phyloP scores from a whole-genome alignment of 331 rosid species.

The Acacia concinna region DNA sequence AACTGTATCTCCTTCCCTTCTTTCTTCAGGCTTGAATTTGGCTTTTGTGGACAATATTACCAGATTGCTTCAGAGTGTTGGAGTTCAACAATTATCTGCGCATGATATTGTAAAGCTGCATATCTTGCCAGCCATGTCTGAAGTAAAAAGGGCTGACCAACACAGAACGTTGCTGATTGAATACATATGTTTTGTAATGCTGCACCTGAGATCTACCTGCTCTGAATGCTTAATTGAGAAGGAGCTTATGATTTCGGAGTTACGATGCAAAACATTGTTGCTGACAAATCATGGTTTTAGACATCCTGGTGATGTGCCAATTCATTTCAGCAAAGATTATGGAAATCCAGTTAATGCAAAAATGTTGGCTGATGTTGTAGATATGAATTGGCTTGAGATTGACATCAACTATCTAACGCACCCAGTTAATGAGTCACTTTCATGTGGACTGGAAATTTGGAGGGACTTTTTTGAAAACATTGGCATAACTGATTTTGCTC shows the following conservation, averaged over 20 bases:
- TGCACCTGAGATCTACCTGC: slow-evolving; percentile 75
- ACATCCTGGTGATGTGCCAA: slow-evolving; percentile 62
- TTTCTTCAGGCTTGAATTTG: slow-evolving; percentile 46
- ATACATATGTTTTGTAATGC: slow-evolving; percentile 81
- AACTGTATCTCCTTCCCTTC: slow-evolving; percentile 66
- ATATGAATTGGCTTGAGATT: slow-evolving; percentile 78
- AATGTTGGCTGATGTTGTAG: slow-evolving; percentile 57
- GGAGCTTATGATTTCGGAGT: slow-evolving; percentile 65
- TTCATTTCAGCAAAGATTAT: slow-evolving; percentile 76
- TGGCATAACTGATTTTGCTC: slow-evolving; percentile 77
- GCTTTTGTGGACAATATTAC: slow-evolving; percentile 50
- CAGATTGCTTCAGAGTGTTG: slow-evolving; percentile 65
- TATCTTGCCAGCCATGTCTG: slow-evolving; percentile 72
- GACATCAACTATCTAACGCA: slow-evolving; percentile 69
- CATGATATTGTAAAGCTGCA: slow-evolving; percentile 89
- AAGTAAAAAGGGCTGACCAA: slow-evolving; percentile 35
- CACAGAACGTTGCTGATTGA: slow-evolving; percentile 67
- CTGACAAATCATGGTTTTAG: slow-evolving; percentile 75
- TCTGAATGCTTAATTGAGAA: slow-evolving; percentile 61
- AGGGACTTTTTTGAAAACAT: slow-evolving; percentile 78
- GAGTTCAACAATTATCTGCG: slow-evolving; percentile 82
- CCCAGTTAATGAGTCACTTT: slow-evolving; percentile 58
- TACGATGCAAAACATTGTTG: slow-evolving; percentile 55
- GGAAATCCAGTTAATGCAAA: slow-evolving; percentile 67
- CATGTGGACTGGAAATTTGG: slow-evolving; percentile 61